These are phyloP conservation scores for Yamadazyma buinensis DNA, from an alignment of 1,139 yeast species.

Conservation along the genomic window DNA sequence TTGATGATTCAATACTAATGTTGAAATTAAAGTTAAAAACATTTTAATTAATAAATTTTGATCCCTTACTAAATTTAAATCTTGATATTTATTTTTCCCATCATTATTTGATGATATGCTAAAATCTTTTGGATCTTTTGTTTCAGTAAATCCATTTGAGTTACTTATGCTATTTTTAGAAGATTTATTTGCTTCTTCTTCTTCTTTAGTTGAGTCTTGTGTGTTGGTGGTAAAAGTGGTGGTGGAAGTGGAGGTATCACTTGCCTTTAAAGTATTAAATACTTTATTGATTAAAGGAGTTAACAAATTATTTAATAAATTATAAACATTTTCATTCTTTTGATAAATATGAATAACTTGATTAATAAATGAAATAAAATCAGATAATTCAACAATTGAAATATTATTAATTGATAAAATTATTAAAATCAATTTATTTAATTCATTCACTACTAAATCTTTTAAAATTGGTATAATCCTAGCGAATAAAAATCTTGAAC, in stretches of 20 bases:
- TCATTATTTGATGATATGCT: too few species aligned
- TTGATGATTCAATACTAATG: slow-evolving; percentile 71
- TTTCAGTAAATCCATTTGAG: too few species aligned
- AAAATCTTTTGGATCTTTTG: too few species aligned
- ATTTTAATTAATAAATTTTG: slow-evolving; percentile 62
- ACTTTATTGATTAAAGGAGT: slow-evolving; percentile 71
- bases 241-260: too few species aligned
- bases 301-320: slow-evolving; percentile 66
- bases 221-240: too few species aligned
- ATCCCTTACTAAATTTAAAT: slow-evolving; percentile 56
- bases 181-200: too few species aligned
- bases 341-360: slow-evolving; percentile 81
- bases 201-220: too few species aligned
- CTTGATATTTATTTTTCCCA: slow-evolving; percentile 11
- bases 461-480: slow-evolving; percentile 73
- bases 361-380: slow-evolving; percentile 81
- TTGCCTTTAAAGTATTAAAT: slow-evolving; percentile 46
- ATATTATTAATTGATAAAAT: slow-evolving; percentile 64
- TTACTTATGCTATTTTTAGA: too few species aligned
- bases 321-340: slow-evolving; percentile 58
- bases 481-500: slow-evolving; percentile 83
- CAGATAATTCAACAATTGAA: slow-evolving; percentile 64
- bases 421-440: slow-evolving; percentile 72
- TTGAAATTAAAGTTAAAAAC: slow-evolving; percentile 63
- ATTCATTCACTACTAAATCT: slow-evolving; percentile 45